A percentile compares a stretch with the other conserved stretches of the same genome.
phyloP scores from a whole-genome alignment of 2,329 filamentous ascomycete genomes.

The Akanthomyces lecanii region DNA sequence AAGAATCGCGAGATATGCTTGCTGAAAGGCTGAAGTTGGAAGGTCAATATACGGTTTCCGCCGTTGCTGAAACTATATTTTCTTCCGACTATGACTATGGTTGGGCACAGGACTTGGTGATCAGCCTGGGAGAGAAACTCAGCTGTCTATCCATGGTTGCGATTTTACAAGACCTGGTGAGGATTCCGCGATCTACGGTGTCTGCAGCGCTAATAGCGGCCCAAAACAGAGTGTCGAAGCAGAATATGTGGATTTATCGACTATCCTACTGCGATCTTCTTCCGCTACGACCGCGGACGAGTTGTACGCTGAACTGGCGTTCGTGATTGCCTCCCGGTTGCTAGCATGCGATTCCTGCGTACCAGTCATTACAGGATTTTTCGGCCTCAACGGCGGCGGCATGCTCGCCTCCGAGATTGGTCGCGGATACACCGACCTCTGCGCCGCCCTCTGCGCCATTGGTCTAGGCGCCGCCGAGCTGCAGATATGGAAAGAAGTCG shows the following conservation, averaged over 20 bases:
- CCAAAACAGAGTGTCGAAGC: background rate
- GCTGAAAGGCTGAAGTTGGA: background rate
- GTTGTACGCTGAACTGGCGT: background rate
- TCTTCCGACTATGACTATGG: background rate
- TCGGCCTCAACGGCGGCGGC: background rate
- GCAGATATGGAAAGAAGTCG: constrained; percentile 78
- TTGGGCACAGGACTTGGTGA: background rate
- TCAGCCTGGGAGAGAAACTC: constrained; percentile 9
- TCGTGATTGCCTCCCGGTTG: background rate
- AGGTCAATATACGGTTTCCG: background rate
- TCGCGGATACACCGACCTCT: constrained; percentile 9
- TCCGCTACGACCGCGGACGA: background rate
- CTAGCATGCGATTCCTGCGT: background rate
- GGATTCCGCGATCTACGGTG: background rate
- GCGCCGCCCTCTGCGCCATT: constrained; percentile 4
- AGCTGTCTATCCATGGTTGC: background rate
- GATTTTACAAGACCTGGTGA: background rate
- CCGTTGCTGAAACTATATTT: background rate
- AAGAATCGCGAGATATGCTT: background rate
- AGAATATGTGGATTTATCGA: background rate
- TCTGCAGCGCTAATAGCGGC: background rate
- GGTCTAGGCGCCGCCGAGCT: background rate
- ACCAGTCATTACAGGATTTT: constrained; percentile 8
- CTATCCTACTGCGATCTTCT: background rate
- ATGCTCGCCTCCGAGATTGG: constrained; percentile 7